Evolutionary conservation across 2,329 filamentous ascomycete species (phyloP), one percentile per base, ranked within the genome.

Genomic region (Diplodia corticola): DNA sequence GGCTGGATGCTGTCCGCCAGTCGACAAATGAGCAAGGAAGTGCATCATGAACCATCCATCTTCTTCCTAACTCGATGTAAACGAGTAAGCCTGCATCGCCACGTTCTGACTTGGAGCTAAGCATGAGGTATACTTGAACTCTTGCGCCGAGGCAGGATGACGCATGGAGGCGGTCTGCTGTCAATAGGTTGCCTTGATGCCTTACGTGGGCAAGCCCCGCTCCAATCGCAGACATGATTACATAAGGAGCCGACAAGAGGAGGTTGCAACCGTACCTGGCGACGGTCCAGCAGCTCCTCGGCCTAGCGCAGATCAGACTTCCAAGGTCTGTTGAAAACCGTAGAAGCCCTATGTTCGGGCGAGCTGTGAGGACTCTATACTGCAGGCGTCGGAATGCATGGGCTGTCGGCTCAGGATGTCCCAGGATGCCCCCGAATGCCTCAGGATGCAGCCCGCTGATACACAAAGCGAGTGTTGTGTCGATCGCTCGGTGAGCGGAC

Each of bases 21-120:
- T 59, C 57, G 57, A 48, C 57, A 26, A 26, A 33, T 35, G 22
- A 33, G 57, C 57, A 49, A 22, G 30, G 44, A 49, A 35, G 26
- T 61, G 57, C 57, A 24, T 48, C 44, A 49, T 61, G 44, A n/a
- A 61, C 20, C 26, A 49, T 33, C 40, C 24, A 26, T 26, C 20
- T 33, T 22, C n/a, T 22, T 35, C 17, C 57, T 35, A 61, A 35
- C 40, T 24, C 15, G 12, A 49, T 49, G 26, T 20, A 28, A 26
- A 37, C 24, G 26, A 30, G 26, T 44, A 49, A 12, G 24, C 44
- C 26, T 61, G 57, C 57, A 61, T 61, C 26, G 57, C 44, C 57
- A 35, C 57, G 28, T 61, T 48, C 57, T 49, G 26, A 35, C 26
- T 49, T 49, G 22, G 26, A 40, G 57, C 57, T 35, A 61, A 49